These are phyloP conservation scores for Macroventuria anomochaeta DNA, from an alignment of 2,329 filamentous ascomycete species.

Conservation along the genomic window DNA sequence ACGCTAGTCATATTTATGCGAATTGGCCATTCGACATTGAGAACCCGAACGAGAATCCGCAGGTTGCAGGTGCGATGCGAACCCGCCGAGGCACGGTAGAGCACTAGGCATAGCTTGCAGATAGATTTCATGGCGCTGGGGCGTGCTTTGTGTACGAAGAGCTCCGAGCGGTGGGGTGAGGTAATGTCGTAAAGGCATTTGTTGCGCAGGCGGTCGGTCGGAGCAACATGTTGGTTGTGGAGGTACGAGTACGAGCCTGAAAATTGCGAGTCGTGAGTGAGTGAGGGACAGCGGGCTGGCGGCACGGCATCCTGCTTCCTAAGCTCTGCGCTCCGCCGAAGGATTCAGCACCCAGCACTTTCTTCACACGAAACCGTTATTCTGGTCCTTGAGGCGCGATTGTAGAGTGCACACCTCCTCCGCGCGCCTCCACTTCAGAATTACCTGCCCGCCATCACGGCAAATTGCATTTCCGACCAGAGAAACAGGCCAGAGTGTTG, in stretches of 20 bases:
- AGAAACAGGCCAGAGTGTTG: not conserved
- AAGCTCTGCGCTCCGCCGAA: slow-evolving; percentile 4
- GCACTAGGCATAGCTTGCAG: not conserved
- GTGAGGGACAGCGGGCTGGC: slow-evolving; percentile 1
- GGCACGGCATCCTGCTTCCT: slow-evolving; percentile 8
- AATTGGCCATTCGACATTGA: not conserved
- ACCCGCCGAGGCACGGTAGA: not conserved
- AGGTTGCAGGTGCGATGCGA: not conserved
- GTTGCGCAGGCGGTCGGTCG: slow-evolving; percentile 8
- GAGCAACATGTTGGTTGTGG: slow-evolving; percentile 7
- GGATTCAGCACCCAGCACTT: slow-evolving; percentile 1
- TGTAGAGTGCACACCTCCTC: slow-evolving; percentile 1
- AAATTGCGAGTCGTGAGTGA: not conserved
- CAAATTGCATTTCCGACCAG: not conserved
- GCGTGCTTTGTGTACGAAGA: not conserved
- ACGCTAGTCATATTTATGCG: slow-evolving; percentile 26
- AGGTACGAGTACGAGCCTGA: slow-evolving; percentile 9
- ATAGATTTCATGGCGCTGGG: not conserved
- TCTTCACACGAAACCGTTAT: not conserved
- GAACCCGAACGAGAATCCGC: slow-evolving; percentile 8
- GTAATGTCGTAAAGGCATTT: not conserved
- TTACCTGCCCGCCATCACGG: not conserved
- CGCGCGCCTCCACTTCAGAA: not conserved
- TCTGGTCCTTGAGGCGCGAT: not conserved
- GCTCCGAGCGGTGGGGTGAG: not conserved